A percentile compares a stretch with the other conserved stretches of the same genome.
These are phyloP conservation scores for Puccinia coronata DNA, from an alignment of 1,284 basidiomycete species.

Conservation along the genomic window DNA sequence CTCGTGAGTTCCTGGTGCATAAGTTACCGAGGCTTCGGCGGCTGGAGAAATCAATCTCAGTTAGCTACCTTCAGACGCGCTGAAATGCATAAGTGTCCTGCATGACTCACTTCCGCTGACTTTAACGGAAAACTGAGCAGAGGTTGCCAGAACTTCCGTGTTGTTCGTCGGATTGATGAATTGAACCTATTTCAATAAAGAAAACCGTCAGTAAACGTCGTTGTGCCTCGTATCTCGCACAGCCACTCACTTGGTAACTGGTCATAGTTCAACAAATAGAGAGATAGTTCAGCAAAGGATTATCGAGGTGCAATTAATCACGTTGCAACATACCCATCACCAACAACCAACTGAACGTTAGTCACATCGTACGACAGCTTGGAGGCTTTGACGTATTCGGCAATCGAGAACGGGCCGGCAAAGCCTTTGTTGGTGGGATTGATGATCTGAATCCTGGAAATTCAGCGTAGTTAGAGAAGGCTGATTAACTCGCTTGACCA, in stretches of 20 bases:
- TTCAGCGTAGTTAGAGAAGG: not conserved
- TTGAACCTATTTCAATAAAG: slow-evolving; percentile 21
- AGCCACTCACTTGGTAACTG: slow-evolving; percentile 8
- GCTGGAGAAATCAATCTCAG: not conserved
- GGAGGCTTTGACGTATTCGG: slow-evolving; percentile 29
- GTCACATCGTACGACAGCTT: slow-evolving; percentile 15
- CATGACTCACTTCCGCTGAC: slow-evolving; percentile 34
- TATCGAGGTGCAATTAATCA: not conserved
- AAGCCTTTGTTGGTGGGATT: slow-evolving; percentile 13
- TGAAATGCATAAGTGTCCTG: not conserved
- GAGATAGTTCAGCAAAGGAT: not conserved
- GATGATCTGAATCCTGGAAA: slow-evolving; percentile 32
- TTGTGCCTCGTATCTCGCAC: too few species aligned
- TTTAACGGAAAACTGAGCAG: slow-evolving; percentile 46
- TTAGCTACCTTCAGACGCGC: not conserved
- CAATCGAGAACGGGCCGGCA: slow-evolving; percentile 29
- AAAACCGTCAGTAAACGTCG: not conserved
- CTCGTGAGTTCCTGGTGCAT: slow-evolving; percentile 3
- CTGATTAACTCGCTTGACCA: too few species aligned
- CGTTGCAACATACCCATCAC: slow-evolving; percentile 13
- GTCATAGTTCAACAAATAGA: not conserved
- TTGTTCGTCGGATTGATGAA: slow-evolving; percentile 39
- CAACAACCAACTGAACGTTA: slow-evolving; percentile 22
- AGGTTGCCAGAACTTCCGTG: slow-evolving; percentile 36
- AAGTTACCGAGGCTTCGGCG: not conserved